Conservation (phyloP, 2,329 filamentous ascomycete species). For the Chaetomiaceae sp. region DNA sequence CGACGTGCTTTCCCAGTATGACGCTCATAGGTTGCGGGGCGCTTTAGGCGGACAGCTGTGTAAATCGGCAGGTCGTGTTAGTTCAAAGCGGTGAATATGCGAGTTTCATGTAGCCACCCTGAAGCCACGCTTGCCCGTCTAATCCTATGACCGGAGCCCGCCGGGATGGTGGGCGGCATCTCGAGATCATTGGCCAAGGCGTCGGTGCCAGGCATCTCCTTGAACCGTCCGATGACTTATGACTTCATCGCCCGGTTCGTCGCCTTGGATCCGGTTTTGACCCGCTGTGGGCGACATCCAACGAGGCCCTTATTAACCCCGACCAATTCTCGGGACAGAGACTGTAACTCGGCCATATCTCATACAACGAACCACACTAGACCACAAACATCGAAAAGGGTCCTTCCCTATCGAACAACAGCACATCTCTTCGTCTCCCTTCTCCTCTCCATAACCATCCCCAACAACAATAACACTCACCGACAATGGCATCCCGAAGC, state of each 20-base stretch:
- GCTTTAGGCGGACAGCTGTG: too few relatives aligned
- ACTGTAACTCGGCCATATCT: constrained; percentile 2
- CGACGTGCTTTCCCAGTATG: too few relatives aligned
- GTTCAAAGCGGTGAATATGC: too few relatives aligned
- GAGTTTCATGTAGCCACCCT: too few relatives aligned
- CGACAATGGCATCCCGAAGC: constrained; percentile 27
- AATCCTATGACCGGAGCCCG: too few relatives aligned
- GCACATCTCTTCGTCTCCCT: neutral
- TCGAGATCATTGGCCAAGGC: constrained; percentile 9
- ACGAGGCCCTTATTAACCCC: constrained; percentile 19
- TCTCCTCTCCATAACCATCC: too few relatives aligned
- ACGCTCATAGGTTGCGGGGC: too few relatives aligned
- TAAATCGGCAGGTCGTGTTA: too few relatives aligned
- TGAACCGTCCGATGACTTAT: constrained; percentile 12
- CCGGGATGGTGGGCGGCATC: too few relatives aligned
- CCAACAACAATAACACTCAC: neutral
- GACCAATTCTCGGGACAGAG: constrained; percentile 6
- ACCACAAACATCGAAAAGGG: neutral
- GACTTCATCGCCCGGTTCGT: constrained; percentile 24
- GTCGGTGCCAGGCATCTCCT: neutral
- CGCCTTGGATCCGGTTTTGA: constrained; percentile 15
- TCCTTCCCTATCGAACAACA: neutral
- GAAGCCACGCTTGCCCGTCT: too few relatives aligned
- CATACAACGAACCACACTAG: neutral
- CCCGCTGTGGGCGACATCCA: neutral